Conservation (phyloP, 225 moss, liverwort and hornwort genomes). For the Physcomitrium patens region DNA sequence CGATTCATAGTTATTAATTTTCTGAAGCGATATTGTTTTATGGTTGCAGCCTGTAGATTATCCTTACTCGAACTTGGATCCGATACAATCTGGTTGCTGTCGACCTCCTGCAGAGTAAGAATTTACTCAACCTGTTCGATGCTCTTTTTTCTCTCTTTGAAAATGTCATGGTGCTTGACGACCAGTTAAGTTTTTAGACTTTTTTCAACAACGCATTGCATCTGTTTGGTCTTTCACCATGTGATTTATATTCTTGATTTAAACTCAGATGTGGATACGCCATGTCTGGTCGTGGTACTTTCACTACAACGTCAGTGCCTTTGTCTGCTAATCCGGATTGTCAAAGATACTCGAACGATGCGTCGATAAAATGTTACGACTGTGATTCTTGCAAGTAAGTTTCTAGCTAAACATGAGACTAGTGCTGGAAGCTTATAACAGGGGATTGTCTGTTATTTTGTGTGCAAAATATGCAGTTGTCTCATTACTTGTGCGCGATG, state of each 20-base stretch:
- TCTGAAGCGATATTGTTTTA: background rate
- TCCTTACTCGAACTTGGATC: conserved; percentile 35
- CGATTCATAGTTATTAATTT: background rate
- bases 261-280: conserved; percentile 47
- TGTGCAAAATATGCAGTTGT: background rate
- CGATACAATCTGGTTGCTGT: conserved; percentile 62
- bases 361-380: conserved; percentile 53
- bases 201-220: too few relatives aligned
- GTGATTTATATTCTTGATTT: background rate
- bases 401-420: background rate
- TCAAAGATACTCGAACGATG: conserved; percentile 44
- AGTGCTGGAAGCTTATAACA: background rate
- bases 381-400: conserved; percentile 67
- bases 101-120: conserved; percentile 62
- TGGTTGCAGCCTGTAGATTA: conserved; percentile 42
- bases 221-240: background rate
- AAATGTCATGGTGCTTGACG: too few relatives aligned
- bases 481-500: too few relatives aligned
- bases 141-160: background rate
- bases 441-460: background rate
- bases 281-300: conserved; percentile 38
- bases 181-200: too few relatives aligned
- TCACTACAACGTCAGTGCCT: conserved; percentile 33
- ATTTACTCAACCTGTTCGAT: background rate
- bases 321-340: conserved; percentile 47